Base-by-base conservation (phyloP, 2,329 filamentous ascomycete genomes). In the Epichloe typhina region DNA sequence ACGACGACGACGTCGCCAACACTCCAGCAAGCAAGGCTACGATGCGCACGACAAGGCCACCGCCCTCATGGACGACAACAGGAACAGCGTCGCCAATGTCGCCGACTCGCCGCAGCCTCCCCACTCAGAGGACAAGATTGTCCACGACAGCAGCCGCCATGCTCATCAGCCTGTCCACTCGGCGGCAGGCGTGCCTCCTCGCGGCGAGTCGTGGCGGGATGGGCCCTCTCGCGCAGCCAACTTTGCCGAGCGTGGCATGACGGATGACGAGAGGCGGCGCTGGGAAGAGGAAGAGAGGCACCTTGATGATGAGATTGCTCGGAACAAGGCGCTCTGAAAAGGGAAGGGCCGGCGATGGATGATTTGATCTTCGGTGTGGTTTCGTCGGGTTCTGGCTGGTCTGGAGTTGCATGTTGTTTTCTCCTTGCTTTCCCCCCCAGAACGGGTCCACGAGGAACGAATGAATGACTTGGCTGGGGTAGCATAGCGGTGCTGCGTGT, bases 161-260 rank as follows among this genome's bases (percentile, higher is more conserved):
- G 15, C 13, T 4, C 19, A 42, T 15, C 50, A 8, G 8, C 26
- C 37, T 35, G 42, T 45, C 23, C 19, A 45, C 26, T 21, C 42
- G 12, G 42, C 26, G n/a, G 42, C 42, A 31, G 26, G 26, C 42
- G 42, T 33, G 5, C 42, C 26, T 45, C 42, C 23, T 13, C 21
- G 13, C 43, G 17, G 26, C 17, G 47, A 41, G 9, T 4, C 47
- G 4, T 5, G 40, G 5, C 15, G 33, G 5, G 13, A 31, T 17
- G 47, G 31, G 73, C 76, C 44, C 73, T 76, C 43, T 4, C 35
- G 46, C 11, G 40, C 36, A 5, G 71, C 72, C 17, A 75, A 78
- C 53, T 62, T 81, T 36, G 72, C 79, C 4, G 77, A 81, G 58
- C 76, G 79, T n/a, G 74, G 75, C 47, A 81, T 81, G 77, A 79